Base-by-base conservation (phyloP, 2,329 filamentous ascomycete species). In the Cladophialophora bantiana region DNA sequence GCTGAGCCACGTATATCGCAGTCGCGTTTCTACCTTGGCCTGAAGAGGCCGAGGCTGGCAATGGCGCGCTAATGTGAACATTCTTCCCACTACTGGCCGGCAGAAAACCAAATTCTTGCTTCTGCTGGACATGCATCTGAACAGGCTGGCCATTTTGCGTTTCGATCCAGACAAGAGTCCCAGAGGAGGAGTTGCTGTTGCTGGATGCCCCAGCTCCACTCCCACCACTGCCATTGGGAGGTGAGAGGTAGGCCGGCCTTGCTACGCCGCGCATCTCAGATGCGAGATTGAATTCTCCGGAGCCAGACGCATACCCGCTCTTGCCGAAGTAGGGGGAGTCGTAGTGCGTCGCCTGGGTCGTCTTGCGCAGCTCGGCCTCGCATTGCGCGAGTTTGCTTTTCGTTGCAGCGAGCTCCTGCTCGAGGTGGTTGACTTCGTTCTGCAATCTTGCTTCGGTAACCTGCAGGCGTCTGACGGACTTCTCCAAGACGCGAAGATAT, bases 391-490 rank as follows among this genome's bases (percentile, higher is more conserved):
- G 55, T 5, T 72, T 56, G 15, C 26, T 59, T 18, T 73, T 73
- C 6, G 78, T 68, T 0, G 63, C 54, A 13, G 57, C 68, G 26
- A 78, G 65, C 32, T 76, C 73, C 13, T 71, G 50, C 53, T 74
- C 69, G 1, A 78, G 63, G 3, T 54, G 59, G 15, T 68, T 67
- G 1, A 74, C 74, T 53, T 78, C 73, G 35, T 72, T 69, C 18
- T 74, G 45, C 1, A 77, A 71, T 20, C 62, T 71, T 3, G 74
- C 70, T 72, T 79, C 75, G 45, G 75, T 75, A 48, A 74, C 31
- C 12, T 62, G 64, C 7, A 65, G 53, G 18, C 56, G 50, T 12
- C 40, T 50, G 45, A 67, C 40, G 31, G 66, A 62, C 26, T 55
- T 42, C 45, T 69, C 67, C 13, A 69, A 54, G 7, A 40, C 34